Base-by-base conservation (phyloP, 306 rosid species). In the Trichosanthes truncata region DNA sequence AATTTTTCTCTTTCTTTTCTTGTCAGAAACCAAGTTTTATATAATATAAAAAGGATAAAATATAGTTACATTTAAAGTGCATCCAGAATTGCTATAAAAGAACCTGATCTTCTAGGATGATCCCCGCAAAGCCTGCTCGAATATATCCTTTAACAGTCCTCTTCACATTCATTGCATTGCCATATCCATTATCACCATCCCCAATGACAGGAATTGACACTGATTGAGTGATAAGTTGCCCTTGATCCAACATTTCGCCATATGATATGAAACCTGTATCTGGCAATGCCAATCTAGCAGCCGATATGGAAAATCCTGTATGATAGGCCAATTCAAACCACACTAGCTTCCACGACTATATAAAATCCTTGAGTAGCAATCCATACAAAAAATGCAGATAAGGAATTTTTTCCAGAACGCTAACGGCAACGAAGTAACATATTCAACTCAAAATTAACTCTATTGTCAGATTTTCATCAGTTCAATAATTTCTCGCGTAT, bases 91-190 rank as follows among this genome's bases (percentile, higher is more conserved):
- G 49, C 51, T 76, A 51, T 49, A 55, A 74, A 45, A 31, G 35
- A 63, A 92, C 98, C 97, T 92, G 98, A 84, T 91, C 96, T 89
- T 92, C 98, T 15, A 92, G 91, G 74, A 94, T 43, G 53, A 94
- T 89, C 82, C 98, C 97, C 0, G 97, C 92, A 59, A 94, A 91
- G 57, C 98, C 97, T 26, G 97, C 97, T 75, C 74, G 66, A 45
- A 94, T 88, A 23, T 86, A 94, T 51, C 97, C 94, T 88, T 88
- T 91, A 48, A 92, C 88, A 31, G 97, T 94, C 80, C 98, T 85
- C 85, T 94, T 94, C 61, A 92, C 92, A 88, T 92, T 94, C 92
- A 94, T 80, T 33, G 93, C 93, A 82, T 94, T 91, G 5, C 98
- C 97, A 49, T 89, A 94, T 29, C 98, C 98, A 78, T 89, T 88